These are phyloP conservation scores for Aspergillus nomiae DNA, from an alignment of 2,329 filamentous ascomycete species.

Conservation along the genomic window DNA sequence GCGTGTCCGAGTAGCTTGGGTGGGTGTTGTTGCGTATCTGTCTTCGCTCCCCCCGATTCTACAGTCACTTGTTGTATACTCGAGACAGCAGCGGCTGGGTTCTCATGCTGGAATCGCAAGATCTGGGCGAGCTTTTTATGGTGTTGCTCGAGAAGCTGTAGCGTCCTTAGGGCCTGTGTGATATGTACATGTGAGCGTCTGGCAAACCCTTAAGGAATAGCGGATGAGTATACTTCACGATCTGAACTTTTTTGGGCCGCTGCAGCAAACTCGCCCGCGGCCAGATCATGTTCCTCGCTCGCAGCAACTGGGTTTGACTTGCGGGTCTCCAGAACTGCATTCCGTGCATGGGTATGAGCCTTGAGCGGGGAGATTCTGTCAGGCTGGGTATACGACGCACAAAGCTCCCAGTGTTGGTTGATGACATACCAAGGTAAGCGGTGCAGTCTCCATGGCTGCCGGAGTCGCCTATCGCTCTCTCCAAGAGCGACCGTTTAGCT, in stretches of 20 bases:
- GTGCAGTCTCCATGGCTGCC: slow-evolving; percentile 66
- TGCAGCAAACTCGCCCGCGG: slow-evolving; percentile 84
- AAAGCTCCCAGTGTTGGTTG: not conserved
- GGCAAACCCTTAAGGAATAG: slow-evolving; percentile 1
- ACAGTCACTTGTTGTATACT: slow-evolving; percentile 19
- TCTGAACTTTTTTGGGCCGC: slow-evolving; percentile 73
- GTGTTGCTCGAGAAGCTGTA: slow-evolving; percentile 83
- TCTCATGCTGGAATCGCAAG: slow-evolving; percentile 68
- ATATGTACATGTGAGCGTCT: not conserved
- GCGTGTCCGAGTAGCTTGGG: slow-evolving; percentile 42
- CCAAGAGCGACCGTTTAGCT: not conserved
- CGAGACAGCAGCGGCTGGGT: slow-evolving; percentile 39
- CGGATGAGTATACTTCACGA: slow-evolving; percentile 49
- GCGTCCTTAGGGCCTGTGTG: slow-evolving; percentile 76
- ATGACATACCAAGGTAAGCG: slow-evolving; percentile 61
- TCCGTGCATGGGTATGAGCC: slow-evolving; percentile 87
- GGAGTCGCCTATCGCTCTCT: not conserved
- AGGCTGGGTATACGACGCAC: not conserved
- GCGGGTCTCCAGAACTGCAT: slow-evolving; percentile 72
- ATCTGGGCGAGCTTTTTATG: slow-evolving; percentile 82
- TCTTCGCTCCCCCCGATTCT: slow-evolving; percentile 25
- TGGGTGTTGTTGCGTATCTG: slow-evolving; percentile 39
- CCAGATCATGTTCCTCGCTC: slow-evolving; percentile 82
- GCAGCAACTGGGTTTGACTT: slow-evolving; percentile 74
- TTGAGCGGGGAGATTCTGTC: slow-evolving; percentile 38